A percentile compares a stretch with the other conserved stretches of the same genome.
Conservation (phyloP, 257 asterid species). For the Gynochthodes officinalis region DNA sequence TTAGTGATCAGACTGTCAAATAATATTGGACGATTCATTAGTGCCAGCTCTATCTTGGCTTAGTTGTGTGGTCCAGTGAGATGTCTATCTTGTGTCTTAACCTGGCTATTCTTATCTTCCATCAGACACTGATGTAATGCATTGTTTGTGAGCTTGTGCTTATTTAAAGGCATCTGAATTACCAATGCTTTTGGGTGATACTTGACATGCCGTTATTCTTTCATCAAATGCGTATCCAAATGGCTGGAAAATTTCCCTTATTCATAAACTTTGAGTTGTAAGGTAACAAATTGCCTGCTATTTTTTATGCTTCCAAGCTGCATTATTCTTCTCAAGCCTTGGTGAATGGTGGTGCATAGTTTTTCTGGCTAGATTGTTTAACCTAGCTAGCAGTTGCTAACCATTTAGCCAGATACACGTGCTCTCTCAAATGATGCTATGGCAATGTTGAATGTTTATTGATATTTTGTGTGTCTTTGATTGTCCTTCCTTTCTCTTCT, state of each 20-base stretch:
- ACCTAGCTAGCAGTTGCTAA: not conserved
- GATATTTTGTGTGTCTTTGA: not conserved
- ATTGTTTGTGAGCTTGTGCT: not conserved
- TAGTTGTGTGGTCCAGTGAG: not conserved
- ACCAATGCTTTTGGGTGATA: not conserved
- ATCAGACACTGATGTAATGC: not conserved
- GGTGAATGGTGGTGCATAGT: not conserved
- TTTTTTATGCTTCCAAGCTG: not conserved
- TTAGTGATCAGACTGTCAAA: not conserved
- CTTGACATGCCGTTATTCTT: not conserved
- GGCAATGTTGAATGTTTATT: not conserved
- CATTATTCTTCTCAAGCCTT: conserved; percentile 3
- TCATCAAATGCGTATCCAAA: not conserved
- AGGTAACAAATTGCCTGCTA: not conserved
- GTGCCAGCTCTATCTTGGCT: not conserved
- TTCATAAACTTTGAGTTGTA: not conserved
- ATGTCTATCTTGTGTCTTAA: not conserved
- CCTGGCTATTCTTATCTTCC: not conserved
- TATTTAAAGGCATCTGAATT: not conserved
- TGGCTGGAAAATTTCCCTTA: not conserved
- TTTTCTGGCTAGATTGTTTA: not conserved
- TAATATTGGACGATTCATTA: not conserved
- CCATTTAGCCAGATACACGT: not conserved
- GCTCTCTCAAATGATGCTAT: not conserved
- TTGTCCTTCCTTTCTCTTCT: not conserved